A percentile compares a stretch with the other conserved stretches of the same genome.
These are phyloP conservation scores for Mycena rebaudengoi DNA, from an alignment of 768 basidiomycete genomes.

Conservation along the genomic window DNA sequence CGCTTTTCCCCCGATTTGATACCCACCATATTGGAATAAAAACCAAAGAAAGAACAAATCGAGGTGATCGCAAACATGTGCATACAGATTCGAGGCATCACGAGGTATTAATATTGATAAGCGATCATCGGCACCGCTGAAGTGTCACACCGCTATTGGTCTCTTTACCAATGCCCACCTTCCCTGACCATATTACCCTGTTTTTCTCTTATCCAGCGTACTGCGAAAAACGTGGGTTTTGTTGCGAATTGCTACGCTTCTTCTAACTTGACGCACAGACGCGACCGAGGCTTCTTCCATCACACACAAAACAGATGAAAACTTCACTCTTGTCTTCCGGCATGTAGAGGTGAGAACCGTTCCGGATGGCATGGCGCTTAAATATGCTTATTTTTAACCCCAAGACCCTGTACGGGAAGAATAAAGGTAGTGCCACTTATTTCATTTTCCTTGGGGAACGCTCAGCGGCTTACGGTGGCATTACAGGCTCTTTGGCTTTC, in stretches of 20 bases:
- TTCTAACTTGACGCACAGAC: background rate
- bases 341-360: conserved; percentile 1
- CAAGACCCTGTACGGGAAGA: background rate
- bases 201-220: background rate
- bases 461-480: background rate
- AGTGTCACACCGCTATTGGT: background rate
- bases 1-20: too few relatives aligned
- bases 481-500: conserved; percentile 7
- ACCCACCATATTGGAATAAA: too few relatives aligned
- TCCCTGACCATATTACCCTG: background rate
- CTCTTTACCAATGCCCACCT: background rate
- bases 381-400: background rate
- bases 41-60: too few relatives aligned
- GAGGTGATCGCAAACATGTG: too few relatives aligned
- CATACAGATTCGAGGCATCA: too few relatives aligned
- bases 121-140: background rate
- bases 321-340: background rate
- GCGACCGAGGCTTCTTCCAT: background rate
- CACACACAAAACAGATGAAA: background rate
- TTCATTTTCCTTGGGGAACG: background rate
- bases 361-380: background rate
- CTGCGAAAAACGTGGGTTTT: background rate
- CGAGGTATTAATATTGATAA: too few relatives aligned
- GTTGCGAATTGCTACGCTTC: background rate
- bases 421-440: background rate